Evolutionary conservation across 768 basidiomycete species (phyloP).

Genomic region (Lentinus tigrinus): DNA sequence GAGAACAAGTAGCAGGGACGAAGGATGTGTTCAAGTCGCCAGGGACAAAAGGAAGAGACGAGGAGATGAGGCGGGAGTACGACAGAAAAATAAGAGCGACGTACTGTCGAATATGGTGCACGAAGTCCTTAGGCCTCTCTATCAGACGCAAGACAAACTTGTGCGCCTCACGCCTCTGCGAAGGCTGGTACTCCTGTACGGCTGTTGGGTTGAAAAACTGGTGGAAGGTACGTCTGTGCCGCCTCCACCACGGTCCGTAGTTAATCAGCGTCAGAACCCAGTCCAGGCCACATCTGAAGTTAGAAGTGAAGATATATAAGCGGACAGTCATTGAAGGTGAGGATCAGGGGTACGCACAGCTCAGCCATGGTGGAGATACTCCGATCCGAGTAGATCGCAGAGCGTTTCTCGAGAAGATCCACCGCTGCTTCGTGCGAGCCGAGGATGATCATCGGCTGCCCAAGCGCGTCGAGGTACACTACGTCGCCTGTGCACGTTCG

Average conservation of each 20-base stretch:
- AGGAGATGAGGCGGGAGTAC: too few species aligned
- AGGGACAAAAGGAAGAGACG: not conserved
- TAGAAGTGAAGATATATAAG: not conserved
- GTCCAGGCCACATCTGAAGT: not conserved
- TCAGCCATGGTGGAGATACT: not conserved
- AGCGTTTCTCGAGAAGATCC: constrained; percentile 35
- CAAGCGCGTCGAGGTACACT: not conserved
- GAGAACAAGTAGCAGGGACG: not conserved
- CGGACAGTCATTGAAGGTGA: not conserved
- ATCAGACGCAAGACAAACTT: not conserved
- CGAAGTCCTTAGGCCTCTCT: not conserved
- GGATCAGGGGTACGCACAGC: not conserved
- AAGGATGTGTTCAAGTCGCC: not conserved
- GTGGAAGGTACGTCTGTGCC: constrained; percentile 5
- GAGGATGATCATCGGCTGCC: constrained; percentile 4
- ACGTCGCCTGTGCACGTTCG: not conserved
- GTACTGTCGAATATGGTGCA: constrained; percentile 7
- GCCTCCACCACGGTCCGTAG: constrained; percentile 12
- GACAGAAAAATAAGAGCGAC: too few species aligned
- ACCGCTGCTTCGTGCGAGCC: not conserved
- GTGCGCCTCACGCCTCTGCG: not conserved
- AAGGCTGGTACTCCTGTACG: not conserved
- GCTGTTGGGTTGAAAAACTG: constrained; percentile 6
- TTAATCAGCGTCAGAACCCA: not conserved
- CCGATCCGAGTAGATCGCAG: constrained; percentile 31